These are phyloP conservation scores for Entamoeba moshkovskii DNA, from an alignment of 208 protist species.

Conservation along the genomic window DNA sequence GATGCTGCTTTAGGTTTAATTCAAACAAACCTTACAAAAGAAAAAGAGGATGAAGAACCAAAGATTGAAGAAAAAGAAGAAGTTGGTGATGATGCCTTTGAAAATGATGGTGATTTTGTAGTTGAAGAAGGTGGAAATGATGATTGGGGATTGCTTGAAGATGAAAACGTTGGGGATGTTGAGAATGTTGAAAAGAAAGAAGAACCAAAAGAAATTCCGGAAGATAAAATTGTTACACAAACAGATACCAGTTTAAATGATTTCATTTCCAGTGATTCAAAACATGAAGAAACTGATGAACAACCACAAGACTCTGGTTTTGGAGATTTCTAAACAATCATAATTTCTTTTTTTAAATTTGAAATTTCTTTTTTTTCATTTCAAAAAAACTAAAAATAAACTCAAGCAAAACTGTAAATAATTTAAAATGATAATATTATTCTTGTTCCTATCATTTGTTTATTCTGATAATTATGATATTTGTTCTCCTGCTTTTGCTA, in stretches of 20 bases:
- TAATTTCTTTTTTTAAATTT: no score
- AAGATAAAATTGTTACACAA: background rate
- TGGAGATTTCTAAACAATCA: no score
- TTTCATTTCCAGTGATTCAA: no score
- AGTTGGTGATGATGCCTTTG: background rate
- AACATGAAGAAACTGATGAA: no score
- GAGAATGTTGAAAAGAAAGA: background rate
- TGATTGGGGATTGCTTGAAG: background rate
- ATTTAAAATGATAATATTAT: no score
- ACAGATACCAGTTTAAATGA: no score
- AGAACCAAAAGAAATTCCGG: background rate
- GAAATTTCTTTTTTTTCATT: no score
- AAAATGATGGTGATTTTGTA: background rate
- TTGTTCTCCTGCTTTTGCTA: background rate
- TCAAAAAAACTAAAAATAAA: no score
- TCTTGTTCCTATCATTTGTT: no score
- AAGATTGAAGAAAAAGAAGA: background rate
- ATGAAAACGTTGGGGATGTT: background rate
- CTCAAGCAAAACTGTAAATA: no score
- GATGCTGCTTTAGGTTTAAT: background rate
- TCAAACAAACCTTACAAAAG: background rate
- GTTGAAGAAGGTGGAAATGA: background rate
- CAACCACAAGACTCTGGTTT: no score
- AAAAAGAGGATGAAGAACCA: background rate
- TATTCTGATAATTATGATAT: background rate